Evolutionary conservation across 345 rosid species (phyloP), one percentile per base, ranked within the genome.

Genomic region (Erodium maritimum): DNA sequence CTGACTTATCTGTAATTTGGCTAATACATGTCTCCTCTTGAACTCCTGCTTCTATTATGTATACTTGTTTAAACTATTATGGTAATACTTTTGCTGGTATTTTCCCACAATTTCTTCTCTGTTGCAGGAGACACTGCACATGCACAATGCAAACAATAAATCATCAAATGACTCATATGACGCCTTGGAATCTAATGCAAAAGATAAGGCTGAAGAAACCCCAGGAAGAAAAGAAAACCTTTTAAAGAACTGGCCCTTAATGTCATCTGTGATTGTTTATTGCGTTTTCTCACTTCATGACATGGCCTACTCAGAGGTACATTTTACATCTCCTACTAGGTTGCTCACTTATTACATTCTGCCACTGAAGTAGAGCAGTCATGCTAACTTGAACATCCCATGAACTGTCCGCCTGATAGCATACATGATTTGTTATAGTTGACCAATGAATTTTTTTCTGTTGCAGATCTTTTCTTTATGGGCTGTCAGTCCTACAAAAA

Each of bases 231-330:
- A 69, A 63, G 64, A 67, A 42, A 78, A 82, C 37, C 87, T 93
- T 17, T 14, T 81, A 24, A 77, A 50, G 69, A 93, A 90, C 69
- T 93, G 96, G 97, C 97, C 99, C 64, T 71, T 89, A 11, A 72
- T 93, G 73, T 93, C 99, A 54, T 82, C 99, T 23, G 82, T 89
- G 52, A 70, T 89, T 10, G 96, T 87, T 51, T 89, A 93, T 58
- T 89, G 91, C 29, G 58, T 87, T 69, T 85, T 89, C 73, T 83
- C 97, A 12, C 95, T 93, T 54, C 91, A 85, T 59, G 96, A 93
- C 63, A 89, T 93, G 97, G 96, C 97, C 65, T 93, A 89, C 75
- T 57, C 91, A 1, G 96, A 93, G 96, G 97, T 90, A 71, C 1
- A 22, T 54, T 21, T 10, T 8, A 12, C 42, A 1, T 25, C 5